Base-by-base conservation (phyloP, 2,329 filamentous ascomycete species). In the Volutella citrinella region DNA sequence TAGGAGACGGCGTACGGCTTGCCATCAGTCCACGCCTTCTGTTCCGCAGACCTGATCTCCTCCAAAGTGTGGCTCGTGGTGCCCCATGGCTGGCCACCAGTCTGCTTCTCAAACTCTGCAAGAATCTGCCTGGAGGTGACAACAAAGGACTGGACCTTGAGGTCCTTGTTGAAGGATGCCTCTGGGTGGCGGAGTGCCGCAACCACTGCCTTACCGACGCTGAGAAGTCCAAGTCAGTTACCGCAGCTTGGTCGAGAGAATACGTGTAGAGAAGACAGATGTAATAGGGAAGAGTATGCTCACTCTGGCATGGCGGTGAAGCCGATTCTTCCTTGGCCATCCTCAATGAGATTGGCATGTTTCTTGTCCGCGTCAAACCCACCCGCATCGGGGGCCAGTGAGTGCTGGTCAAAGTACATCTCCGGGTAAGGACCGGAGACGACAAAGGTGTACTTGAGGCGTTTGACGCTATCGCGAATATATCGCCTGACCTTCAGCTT, bases 251-350 rank as follows among this genome's bases (percentile, higher is more conserved):
- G n/a, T n/a, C n/a, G n/a, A n/a, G n/a, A n/a, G n/a, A n/a, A n/a
- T n/a, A n/a, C n/a, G n/a, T n/a, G n/a, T n/a, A n/a, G n/a, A n/a
- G n/a, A n/a, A n/a, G n/a, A n/a, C n/a, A 4, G 12, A 4, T 12
- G 6, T 16, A n/a, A 5, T 7, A 4, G 10, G 5, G 13, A 7
- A 4, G 3, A 6, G 5, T 5, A 19, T 19, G 68, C 76, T 63
- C 61, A 84, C 80, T 89, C 85, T 15, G 68, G 64, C 77, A 85
- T 85, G 3, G 78, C 83, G 4, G 80, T 87, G 48, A 89, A 75
- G 21, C 78, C 80, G 40, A 87, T 69, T 40, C 65, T 70, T 14
- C 71, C 78, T 22, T 78, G 63, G 0, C 81, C 82, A 42, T 75
- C 74, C 3, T 74, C 82, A 14, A 87, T 52, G 11, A 89, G 52